Conservation (phyloP, 805 yeast species). For the Metschnikowia orientalis region DNA sequence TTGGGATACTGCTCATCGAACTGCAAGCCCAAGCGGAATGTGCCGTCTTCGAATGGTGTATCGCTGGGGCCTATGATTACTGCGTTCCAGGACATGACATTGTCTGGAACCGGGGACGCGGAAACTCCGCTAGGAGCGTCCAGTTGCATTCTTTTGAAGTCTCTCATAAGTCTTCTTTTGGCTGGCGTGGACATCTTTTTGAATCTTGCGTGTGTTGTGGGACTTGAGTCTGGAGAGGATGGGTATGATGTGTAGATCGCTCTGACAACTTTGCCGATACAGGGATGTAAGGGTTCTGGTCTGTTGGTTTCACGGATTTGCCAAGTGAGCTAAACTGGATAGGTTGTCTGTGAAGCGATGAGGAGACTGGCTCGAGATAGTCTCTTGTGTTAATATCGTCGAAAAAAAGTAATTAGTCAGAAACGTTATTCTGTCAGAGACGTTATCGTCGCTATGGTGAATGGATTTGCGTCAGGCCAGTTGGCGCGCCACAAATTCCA, state of each 20-base stretch:
- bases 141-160: slow-evolving; percentile 93
- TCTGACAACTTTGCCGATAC: no score
- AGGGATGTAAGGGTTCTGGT: not conserved
- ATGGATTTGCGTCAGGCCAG: no score
- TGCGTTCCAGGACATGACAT: slow-evolving; percentile 97
- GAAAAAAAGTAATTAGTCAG: no score
- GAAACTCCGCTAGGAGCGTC: slow-evolving; percentile 98
- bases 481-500: no score
- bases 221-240: no score
- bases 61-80: slow-evolving; percentile 97
- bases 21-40: slow-evolving; percentile 78
- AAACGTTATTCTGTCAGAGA: no score
- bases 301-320: no score
- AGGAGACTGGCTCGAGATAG: no score
- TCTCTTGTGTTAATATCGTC: no score
- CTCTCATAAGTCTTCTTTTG: slow-evolving; percentile 98
- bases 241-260: not conserved
- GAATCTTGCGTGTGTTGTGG: slow-evolving; percentile 1
- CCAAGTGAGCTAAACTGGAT: no score
- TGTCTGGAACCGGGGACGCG: slow-evolving; percentile 94
- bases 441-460: no score
- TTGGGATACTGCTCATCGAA: slow-evolving; percentile 98
- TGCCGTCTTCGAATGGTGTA: slow-evolving; percentile 97
- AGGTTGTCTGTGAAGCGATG: no score
- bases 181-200: slow-evolving; percentile 99